These are phyloP conservation scores for Clavulina sp. DNA, from an alignment of 768 basidiomycete species.

Conservation along the genomic window DNA sequence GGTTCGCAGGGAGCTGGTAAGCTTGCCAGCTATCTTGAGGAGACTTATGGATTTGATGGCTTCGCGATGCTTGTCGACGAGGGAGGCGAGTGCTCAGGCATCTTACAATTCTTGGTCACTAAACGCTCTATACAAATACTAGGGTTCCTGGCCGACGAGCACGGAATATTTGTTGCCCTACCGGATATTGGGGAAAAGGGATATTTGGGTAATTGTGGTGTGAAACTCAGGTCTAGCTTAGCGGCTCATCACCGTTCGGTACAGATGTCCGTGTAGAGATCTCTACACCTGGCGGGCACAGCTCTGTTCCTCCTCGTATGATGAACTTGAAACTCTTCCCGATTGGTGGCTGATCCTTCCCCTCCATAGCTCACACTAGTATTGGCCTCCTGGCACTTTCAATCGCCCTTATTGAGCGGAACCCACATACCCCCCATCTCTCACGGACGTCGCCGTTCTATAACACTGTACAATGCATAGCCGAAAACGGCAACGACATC, in stretches of 20 bases:
- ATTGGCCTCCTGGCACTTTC: slow-evolving; percentile 61
- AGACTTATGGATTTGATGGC: slow-evolving; percentile 45
- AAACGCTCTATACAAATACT: background rate
- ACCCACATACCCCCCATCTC: background rate
- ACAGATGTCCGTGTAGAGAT: slow-evolving; percentile 48
- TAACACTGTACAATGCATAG: slow-evolving; percentile 44
- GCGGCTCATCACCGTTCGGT: background rate
- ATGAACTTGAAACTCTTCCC: too few species aligned
- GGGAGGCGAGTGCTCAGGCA: slow-evolving; percentile 52
- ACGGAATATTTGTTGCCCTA: slow-evolving; percentile 25
- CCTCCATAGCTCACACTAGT: slow-evolving; percentile 46
- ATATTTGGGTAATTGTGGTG: background rate
- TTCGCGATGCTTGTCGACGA: slow-evolving; percentile 78
- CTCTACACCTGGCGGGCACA: slow-evolving; percentile 62
- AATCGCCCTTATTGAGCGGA: background rate
- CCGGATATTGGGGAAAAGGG: slow-evolving; percentile 59
- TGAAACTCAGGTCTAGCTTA: background rate
- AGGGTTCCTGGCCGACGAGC: background rate
- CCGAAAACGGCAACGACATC: slow-evolving; percentile 40
- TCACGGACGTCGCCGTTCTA: slow-evolving; percentile 37
- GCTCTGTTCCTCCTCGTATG: slow-evolving; percentile 67
- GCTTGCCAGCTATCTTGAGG: slow-evolving; percentile 29
- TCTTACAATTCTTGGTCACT: background rate
- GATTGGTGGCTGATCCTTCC: too few species aligned
- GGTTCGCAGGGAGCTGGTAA: slow-evolving; percentile 24